A percentile compares a stretch with the other conserved stretches of the same genome.
phyloP scores from a whole-genome alignment of 2,329 filamentous ascomycete genomes.

The Neopestalotiopsis sp. region DNA sequence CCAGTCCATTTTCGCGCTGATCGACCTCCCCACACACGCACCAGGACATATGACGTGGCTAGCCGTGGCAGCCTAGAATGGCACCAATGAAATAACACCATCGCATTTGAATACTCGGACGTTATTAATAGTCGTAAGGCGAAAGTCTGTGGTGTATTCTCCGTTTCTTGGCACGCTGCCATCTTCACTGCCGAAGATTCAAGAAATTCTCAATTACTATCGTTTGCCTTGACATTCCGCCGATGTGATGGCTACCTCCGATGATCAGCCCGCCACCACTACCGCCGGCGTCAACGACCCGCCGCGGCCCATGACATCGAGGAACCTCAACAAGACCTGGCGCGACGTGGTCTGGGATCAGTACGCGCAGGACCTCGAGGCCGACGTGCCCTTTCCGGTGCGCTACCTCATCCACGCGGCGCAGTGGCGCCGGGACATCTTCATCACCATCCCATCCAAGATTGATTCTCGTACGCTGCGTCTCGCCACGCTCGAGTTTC shows the following conservation, averaged over 20 bases:
- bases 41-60: background rate
- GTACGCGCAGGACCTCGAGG: constrained; percentile 5
- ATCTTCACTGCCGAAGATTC: too few relatives aligned
- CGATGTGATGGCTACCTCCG: background rate
- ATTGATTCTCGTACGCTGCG: background rate
- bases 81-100: background rate
- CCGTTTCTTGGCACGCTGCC: too few relatives aligned
- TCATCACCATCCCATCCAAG: constrained; percentile 1
- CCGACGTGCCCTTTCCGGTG: background rate
- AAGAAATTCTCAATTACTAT: background rate
- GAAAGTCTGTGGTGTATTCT: too few relatives aligned
- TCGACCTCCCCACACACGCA: background rate
- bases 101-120: background rate
- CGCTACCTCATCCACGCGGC: constrained; percentile 5
- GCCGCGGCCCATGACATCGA: constrained; percentile 1
- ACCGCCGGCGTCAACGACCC: background rate
- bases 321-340: constrained; percentile 11
- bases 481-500: background rate
- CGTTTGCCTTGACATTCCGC: background rate
- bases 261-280: background rate
- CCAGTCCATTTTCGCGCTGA: background rate
- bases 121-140: too few relatives aligned
- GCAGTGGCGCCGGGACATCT: constrained; percentile 4
- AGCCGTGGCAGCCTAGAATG: background rate
- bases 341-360: constrained; percentile 4